Percentiles rank a stretch among this genome's conserved stretches.
Evolutionary conservation across 139 green algal genomes (phyloP).

Genomic region (Limnomonas spitsbergensis): DNA sequence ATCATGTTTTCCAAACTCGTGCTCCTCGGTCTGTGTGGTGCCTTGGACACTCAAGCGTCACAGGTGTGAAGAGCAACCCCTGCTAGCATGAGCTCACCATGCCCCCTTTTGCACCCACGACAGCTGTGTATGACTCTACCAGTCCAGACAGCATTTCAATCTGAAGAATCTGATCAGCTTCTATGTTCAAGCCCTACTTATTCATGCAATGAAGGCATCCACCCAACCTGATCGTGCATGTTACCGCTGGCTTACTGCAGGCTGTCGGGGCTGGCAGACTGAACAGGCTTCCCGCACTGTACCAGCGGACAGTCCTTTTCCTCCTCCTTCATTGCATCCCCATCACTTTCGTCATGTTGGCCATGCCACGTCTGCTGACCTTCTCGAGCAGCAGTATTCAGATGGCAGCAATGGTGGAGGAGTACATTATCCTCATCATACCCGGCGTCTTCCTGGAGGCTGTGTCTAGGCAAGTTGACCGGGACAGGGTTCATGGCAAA

Average conservation of each 20-base stretch:
- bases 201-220: too few species aligned
- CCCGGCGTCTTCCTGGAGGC: conserved; percentile 30
- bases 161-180: too few species aligned
- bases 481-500: too few species aligned
- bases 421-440: conserved; percentile 22
- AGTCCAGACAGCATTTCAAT: too few species aligned
- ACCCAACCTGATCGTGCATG: not conserved
- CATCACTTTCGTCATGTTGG: conserved; percentile 18
- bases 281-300: conserved; percentile 12
- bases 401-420: conserved; percentile 1
- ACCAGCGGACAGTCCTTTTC: conserved; percentile 30
- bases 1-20: conserved; percentile 23
- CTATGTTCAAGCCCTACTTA: too few species aligned
- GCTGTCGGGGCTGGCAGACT: conserved; percentile 30
- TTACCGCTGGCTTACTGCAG: conserved; percentile 1
- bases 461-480: conserved; percentile 12
- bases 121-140: too few species aligned
- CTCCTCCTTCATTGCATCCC: conserved; percentile 21
- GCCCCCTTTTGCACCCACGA: too few species aligned
- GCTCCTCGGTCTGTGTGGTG: conserved; percentile 27
- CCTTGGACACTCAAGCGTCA: conserved; percentile 28
- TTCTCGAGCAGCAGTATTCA: not conserved
- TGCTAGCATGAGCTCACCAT: too few species aligned
- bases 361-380: not conserved
- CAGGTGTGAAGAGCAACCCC: conserved; percentile 22